A percentile compares a stretch with the other conserved stretches of the same genome.
These are phyloP conservation scores for Alternaria alternata DNA, from an alignment of 2,329 filamentous ascomycete species.

Conservation along the genomic window DNA sequence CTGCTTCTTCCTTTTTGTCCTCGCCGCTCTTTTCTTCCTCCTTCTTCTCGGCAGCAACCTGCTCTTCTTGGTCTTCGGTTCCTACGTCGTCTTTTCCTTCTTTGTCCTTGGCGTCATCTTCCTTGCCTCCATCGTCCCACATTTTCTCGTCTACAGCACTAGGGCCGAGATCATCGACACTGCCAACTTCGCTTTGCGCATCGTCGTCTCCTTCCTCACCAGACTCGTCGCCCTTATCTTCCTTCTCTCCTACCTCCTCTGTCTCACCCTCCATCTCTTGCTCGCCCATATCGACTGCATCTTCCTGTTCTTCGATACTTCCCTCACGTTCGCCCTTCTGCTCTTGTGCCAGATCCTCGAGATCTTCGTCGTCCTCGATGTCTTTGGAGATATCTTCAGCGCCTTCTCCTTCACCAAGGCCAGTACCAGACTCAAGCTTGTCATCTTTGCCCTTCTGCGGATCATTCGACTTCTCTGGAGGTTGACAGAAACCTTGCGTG, in stretches of 20 bases:
- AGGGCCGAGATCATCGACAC: conserved; percentile 89
- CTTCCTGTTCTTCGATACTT: conserved; percentile 80
- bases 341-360: conserved; percentile 90
- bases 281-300: conserved; percentile 90
- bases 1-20: conserved; percentile 67
- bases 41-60: conserved; percentile 57
- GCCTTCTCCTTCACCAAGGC: conserved; percentile 92
- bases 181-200: conserved; percentile 88
- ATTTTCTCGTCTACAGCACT: conserved; percentile 97
- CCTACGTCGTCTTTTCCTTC: conserved; percentile 67
- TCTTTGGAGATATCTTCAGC: conserved; percentile 99
- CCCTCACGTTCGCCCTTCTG: conserved; percentile 67
- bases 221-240: conserved; percentile 66
- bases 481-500: conserved; percentile 88
- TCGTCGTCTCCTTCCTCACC: conserved; percentile 61
- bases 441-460: conserved; percentile 74
- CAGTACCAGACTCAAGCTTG: conserved; percentile 88
- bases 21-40: conserved; percentile 61
- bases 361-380: conserved; percentile 89
- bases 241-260: conserved; percentile 64
- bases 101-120: conserved; percentile 84
- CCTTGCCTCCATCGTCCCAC: conserved; percentile 87
- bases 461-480: conserved; percentile 75
- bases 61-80: conserved; percentile 59
- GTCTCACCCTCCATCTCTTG: conserved; percentile 90